Evolutionary conservation across 208 protist genomes (phyloP), one percentile per base, ranked within the genome.

Genomic region (Wallacemonas sp.): DNA sequence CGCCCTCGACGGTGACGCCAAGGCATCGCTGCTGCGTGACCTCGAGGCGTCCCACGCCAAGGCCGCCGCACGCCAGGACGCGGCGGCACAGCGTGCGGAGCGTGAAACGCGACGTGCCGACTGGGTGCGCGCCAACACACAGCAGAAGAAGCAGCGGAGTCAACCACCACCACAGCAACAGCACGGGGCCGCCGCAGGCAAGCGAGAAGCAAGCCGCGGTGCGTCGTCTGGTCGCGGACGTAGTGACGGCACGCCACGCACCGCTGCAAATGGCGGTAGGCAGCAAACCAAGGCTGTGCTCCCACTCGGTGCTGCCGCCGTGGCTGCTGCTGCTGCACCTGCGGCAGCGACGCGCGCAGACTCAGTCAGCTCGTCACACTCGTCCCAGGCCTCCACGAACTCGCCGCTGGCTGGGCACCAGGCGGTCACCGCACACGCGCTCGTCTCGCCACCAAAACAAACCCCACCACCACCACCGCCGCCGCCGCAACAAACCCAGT

Each of bases 1-100:
- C 3, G 11, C 29, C 8, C 30, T 27, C 8, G 33, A 16, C 44
- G 17, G 3, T 4, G 61, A 36, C 23, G 39, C 4, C 36, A 48
- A 43, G 21, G 27, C 32, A 4, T 26, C 33, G 5, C 57, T 63
- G 16, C 57, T 49, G 34, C 26, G 29, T 14, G 39, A 63, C 36
- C 41, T 63, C 14, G 57, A 63, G 38, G 39, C 24, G 14, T 58
- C 34, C 32, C 52, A 58, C 30, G n/a, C 26, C 0, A 58, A 39
- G 52, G 52, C 52, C 3, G 23, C 32, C n/a, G 52, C 26, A 17
- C 52, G 29, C n/a, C n/a, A 43, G 30, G 26, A 9, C 11, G 52
- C 52, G 3, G 32, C 26, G 12, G 52, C 34, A 19, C 16, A 63
- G 57, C 57, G 57, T 24, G 57, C 6, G 4, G 57, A 3, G 14